Evolutionary conservation across 495 filamentous ascomycete species (phyloP), one percentile per base, ranked within the genome.

Genomic region (Podospora anserina): DNA sequence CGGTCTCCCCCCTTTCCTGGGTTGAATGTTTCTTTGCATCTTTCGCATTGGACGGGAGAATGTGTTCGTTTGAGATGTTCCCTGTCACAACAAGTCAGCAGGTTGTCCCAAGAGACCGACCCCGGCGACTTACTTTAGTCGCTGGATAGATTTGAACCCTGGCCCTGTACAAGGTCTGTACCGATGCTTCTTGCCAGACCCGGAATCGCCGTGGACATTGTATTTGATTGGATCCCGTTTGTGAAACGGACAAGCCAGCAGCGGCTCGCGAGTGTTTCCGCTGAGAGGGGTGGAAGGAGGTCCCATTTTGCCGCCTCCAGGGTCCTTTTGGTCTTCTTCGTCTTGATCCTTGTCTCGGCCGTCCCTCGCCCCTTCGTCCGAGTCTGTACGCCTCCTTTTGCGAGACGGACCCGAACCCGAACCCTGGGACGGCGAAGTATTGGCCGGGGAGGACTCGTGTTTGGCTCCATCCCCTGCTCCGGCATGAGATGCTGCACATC

Each of bases 81-180:
- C 69, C 73, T 75, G 34, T 23, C n/a, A 28, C 53, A 27, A 28
- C 34, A 27, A 55, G 63, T 71, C 57, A 66, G 61, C 32, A 58
- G 55, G 0, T 49, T 54, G 20, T 23, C 30, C 53, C 28, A 23
- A 30, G 18, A 9, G 27, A 6, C n/a, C 56, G 13, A 19, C 26
- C 23, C 34, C 54, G 61, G 26, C 56, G 26, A 5, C 70, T 65
- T 61, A 75, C 73, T 75, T 75, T 58, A 75, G 34, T 49, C 73
- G 66, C 64, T 75, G 73, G 44, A 75, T 71, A 5, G 68, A 72
- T 66, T 75, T 75, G 57, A 70, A 75, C 27, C 73, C 73, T 4
- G 73, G 73, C 2, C 73, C 73, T 19, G 67, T 70, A 39, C 73
- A 75, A 19, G 70, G 62, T 54, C 73, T 28, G 53, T 75, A 75